A percentile compares a stretch with the other conserved stretches of the same genome.
These are phyloP conservation scores for Pestalotiopsis sp. DNA, from an alignment of 2,329 filamentous ascomycete genomes.

Conservation along the genomic window DNA sequence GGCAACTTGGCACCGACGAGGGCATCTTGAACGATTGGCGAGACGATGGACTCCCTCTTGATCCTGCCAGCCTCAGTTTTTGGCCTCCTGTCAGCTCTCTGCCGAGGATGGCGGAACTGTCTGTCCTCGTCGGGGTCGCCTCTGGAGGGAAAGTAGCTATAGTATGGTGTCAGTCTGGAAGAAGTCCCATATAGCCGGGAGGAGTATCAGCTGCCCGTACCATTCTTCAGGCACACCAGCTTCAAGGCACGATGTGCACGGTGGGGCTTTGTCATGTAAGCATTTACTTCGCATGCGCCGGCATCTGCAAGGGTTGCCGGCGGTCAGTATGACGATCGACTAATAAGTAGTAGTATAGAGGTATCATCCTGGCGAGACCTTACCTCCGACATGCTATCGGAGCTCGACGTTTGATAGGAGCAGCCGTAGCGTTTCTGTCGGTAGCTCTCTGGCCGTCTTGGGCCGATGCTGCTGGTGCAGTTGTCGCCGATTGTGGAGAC, in stretches of 20 bases:
- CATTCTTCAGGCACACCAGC: conserved; percentile 55
- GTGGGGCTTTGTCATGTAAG: conserved; percentile 51
- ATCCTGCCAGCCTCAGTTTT: conserved; percentile 32
- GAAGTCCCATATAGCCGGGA: background rate
- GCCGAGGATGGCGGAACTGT: conserved; percentile 58
- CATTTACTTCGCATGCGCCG: conserved; percentile 62
- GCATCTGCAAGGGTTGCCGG: conserved; percentile 41
- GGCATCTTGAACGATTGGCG: conserved; percentile 24
- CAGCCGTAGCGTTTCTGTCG: conserved; percentile 11
- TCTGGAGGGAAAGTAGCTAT: conserved; percentile 54
- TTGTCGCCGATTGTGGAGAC: conserved; percentile 22
- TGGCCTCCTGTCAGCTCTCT: conserved; percentile 48
- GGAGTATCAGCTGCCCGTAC: conserved; percentile 34
- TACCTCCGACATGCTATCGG: conserved; percentile 58
- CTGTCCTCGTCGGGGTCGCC: conserved; percentile 59
- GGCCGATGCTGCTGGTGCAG: conserved; percentile 12
- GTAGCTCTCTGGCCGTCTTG: conserved; percentile 14
- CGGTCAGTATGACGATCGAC: background rate
- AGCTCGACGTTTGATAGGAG: conserved; percentile 49
- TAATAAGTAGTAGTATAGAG: background rate
- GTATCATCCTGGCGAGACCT: background rate
- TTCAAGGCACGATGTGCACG: conserved; percentile 55
- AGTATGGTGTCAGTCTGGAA: conserved; percentile 5
- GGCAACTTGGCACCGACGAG: conserved; percentile 35
- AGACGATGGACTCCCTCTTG: conserved; percentile 28